Conservation (phyloP, 2,329 filamentous ascomycete genomes). For the Aspergillus spinulosporus region DNA sequence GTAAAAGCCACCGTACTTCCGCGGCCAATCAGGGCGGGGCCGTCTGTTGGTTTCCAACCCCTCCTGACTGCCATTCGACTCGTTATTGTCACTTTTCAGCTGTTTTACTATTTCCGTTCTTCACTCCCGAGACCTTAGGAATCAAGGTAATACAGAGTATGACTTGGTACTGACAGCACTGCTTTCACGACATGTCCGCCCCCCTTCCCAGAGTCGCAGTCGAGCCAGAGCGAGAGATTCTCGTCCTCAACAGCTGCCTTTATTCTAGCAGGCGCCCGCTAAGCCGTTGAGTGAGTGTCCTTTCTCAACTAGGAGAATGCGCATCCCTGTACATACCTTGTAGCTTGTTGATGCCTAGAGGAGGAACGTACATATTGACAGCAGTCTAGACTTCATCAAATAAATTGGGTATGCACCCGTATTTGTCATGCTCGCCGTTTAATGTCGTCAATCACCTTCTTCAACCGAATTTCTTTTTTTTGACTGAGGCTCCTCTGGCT, state of each 20-base stretch:
- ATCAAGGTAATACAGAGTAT: too few species aligned
- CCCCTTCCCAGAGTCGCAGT: not conserved
- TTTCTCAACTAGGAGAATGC: not conserved
- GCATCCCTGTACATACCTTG: not conserved
- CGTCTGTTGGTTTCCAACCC: constrained; percentile 23
- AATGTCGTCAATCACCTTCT: too few species aligned
- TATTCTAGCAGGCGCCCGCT: not conserved
- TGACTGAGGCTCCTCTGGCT: constrained; percentile 1
- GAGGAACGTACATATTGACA: not conserved
- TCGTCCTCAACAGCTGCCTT: not conserved
- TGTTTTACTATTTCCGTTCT: not conserved
- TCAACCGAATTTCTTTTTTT: constrained; percentile 1
- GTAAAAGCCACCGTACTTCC: constrained; percentile 24
- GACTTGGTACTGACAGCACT: too few species aligned
- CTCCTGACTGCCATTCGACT: constrained; percentile 1
- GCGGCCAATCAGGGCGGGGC: constrained; percentile 22
- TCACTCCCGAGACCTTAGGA: not conserved
- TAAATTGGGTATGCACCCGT: not conserved
- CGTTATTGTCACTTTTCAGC: not conserved
- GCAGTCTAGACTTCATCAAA: not conserved
- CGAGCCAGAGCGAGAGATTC: not conserved
- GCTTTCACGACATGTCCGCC: too few species aligned
- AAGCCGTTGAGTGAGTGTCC: not conserved
- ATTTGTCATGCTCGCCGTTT: not conserved
- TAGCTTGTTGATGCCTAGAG: not conserved